Conservation (phyloP, 1,284 basidiomycete species). For the Farysia itapuensis region DNA sequence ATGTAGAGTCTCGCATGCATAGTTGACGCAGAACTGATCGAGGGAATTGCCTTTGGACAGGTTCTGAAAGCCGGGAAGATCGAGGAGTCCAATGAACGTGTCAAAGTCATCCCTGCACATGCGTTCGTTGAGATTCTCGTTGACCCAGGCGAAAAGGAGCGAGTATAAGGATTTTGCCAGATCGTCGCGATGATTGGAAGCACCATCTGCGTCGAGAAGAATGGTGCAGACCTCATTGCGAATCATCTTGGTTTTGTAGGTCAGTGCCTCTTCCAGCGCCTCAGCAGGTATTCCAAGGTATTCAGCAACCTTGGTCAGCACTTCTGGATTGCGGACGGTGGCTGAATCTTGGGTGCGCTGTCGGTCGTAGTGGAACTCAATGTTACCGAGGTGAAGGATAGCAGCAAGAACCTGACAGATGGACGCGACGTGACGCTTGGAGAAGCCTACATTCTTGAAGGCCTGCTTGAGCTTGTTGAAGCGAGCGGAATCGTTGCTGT, state of each 20-base stretch:
- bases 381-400: slow-evolving; percentile 91
- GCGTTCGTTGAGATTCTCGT: slow-evolving; percentile 91
- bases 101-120: slow-evolving; percentile 63
- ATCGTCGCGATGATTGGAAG: slow-evolving; percentile 87
- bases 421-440: slow-evolving; percentile 88
- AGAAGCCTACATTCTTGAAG: slow-evolving; percentile 86
- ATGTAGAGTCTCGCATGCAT: slow-evolving; percentile 87
- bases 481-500: slow-evolving; percentile 69
- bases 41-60: slow-evolving; percentile 78
- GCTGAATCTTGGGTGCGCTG: slow-evolving; percentile 54
- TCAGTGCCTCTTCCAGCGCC: slow-evolving; percentile 79
- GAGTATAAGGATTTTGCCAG: slow-evolving; percentile 90
- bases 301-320: slow-evolving; percentile 78
- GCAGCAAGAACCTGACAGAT: slow-evolving; percentile 91
- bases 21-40: slow-evolving; percentile 95
- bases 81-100: slow-evolving; percentile 91
- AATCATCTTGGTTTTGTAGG: slow-evolving; percentile 87
- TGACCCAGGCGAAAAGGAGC: slow-evolving; percentile 92
- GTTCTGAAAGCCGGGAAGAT: slow-evolving; percentile 78
- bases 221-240: slow-evolving; percentile 93
- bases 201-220: slow-evolving; percentile 90
- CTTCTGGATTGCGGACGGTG: slow-evolving; percentile 63
- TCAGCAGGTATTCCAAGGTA: slow-evolving; percentile 81
- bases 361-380: slow-evolving; percentile 72
- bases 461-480: slow-evolving; percentile 92